These are phyloP conservation scores for Lactarius akahatsu DNA, from an alignment of 768 basidiomycete species.

Conservation along the genomic window DNA sequence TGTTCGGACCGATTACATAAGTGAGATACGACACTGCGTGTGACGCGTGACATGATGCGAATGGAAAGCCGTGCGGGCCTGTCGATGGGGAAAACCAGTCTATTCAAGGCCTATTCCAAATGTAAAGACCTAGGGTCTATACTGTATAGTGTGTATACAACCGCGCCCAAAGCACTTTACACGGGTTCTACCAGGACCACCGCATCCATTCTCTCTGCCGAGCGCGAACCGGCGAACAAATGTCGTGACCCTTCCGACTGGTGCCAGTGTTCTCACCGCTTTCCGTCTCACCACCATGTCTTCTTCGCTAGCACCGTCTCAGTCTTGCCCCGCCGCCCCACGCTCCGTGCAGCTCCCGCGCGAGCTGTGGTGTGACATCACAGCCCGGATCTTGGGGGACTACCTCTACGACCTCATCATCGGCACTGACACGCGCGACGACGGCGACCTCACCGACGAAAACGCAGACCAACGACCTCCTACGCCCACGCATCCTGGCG, in stretches of 20 bases:
- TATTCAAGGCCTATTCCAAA: too few species aligned
- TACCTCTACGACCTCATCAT: constrained; percentile 2
- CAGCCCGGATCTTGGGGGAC: background rate
- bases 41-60: too few species aligned
- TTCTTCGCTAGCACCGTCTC: background rate
- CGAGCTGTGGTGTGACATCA: constrained; percentile 2
- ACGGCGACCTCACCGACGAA: background rate
- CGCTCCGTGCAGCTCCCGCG: background rate
- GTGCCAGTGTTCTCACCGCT: background rate
- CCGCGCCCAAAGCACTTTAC: background rate
- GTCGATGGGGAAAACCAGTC: background rate
- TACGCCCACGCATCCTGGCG: background rate
- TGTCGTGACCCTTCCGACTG: background rate
- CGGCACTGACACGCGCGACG: background rate
- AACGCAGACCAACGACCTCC: background rate
- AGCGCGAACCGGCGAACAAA: background rate
- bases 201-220: background rate
- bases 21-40: too few species aligned
- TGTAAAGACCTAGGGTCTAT: too few species aligned
- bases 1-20: too few species aligned
- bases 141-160: background rate
- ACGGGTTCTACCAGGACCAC: background rate
- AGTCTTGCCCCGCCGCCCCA: too few species aligned
- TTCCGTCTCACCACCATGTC: background rate
- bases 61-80: too few species aligned